Evolutionary conservation across 371 early-diverging fungal species (phyloP), one percentile per base, ranked within the genome.

Genomic region (Rhizomucor miehei): DNA sequence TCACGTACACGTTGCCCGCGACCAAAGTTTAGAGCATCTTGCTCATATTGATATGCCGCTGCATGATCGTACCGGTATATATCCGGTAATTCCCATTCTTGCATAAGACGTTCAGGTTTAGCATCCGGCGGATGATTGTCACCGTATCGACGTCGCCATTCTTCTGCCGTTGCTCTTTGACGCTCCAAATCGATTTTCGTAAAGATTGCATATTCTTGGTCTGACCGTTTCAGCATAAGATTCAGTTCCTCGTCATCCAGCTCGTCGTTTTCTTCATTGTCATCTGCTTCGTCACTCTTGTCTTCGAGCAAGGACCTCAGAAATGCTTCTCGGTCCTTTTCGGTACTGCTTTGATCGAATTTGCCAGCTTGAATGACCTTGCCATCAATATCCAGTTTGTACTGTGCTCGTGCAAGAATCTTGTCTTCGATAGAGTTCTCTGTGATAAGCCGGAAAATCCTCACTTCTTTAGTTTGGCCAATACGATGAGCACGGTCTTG

Each of bases 401-500:
- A 91, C 61, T 96, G 92, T n/a, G 99, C 99, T 53, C 94, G 77
- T 6, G 91, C 95, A 52, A 99, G 66, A 59, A 99, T 98, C 52
- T 85, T 90, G 71, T 99, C 99, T 75, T 99, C 99, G 43, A 99
- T 86, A 0, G 99, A 94, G 46, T 92, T 88, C 29, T 89, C 88
- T 6, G 95, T 95, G 56, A 99, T 92, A 39, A 99, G 71, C n/a
- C 99, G 87, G 67, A 98, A 89, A 48, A 99, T 96, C 24, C 94
- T 88, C n/a, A 99, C 99, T 74, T 99, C 99, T 63, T 97, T 98
- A 23, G 92, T 99, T 75, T 99, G 99, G n/a, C 99, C 99, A 65
- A 99, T 99, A 72, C 99, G 91, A 81, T 99, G 99, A 0, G 99
- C 99, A 67, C 99, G 93, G 75, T 99, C 99, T 75, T 99, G 99